These are phyloP conservation scores for Tolypocladium capitatum DNA, from an alignment of 2,329 filamentous ascomycete species.

Conservation along the genomic window DNA sequence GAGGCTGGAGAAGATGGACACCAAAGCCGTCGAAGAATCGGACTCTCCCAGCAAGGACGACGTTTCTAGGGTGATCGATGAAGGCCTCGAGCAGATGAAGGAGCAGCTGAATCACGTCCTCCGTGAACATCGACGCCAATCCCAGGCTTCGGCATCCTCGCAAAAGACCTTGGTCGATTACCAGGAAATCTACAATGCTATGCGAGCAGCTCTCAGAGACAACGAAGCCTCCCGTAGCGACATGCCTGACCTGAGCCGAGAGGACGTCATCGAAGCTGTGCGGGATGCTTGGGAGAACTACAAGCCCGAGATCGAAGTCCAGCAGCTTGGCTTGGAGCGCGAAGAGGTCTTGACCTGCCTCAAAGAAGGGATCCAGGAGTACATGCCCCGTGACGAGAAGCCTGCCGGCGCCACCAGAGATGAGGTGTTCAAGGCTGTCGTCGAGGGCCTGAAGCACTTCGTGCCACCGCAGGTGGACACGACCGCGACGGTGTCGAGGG, in stretches of 20 bases:
- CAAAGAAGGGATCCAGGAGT: constrained; percentile 71
- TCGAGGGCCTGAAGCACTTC: constrained; percentile 76
- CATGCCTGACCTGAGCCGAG: constrained; percentile 45
- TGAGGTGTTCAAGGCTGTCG: constrained; percentile 72
- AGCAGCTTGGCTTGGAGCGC: constrained; percentile 79
- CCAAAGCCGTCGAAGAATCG: constrained; percentile 29
- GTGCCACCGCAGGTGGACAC: constrained; percentile 59
- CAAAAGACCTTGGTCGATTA: constrained; percentile 54
- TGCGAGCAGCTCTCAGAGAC: constrained; percentile 62
- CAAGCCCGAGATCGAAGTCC: constrained; percentile 82
- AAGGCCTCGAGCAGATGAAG: constrained; percentile 70
- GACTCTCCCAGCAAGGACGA: constrained; percentile 51
- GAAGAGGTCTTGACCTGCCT: constrained; percentile 83
- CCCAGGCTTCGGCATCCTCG: constrained; percentile 48
- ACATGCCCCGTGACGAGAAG: constrained; percentile 41
- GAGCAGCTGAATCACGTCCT: constrained; percentile 72
- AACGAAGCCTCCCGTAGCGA: constrained; percentile 31
- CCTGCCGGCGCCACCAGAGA: constrained; percentile 58
- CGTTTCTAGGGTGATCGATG: constrained; percentile 62
- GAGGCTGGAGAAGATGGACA: constrained; percentile 60
- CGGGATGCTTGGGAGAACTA: constrained; percentile 88
- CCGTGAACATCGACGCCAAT: constrained; percentile 59
- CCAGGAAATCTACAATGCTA: constrained; percentile 73
- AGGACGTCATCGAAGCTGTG: constrained; percentile 77
- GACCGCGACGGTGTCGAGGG: constrained; percentile 56